phyloP scores from a whole-genome alignment of 768 basidiomycete species.

The Suillus hirtellus region DNA sequence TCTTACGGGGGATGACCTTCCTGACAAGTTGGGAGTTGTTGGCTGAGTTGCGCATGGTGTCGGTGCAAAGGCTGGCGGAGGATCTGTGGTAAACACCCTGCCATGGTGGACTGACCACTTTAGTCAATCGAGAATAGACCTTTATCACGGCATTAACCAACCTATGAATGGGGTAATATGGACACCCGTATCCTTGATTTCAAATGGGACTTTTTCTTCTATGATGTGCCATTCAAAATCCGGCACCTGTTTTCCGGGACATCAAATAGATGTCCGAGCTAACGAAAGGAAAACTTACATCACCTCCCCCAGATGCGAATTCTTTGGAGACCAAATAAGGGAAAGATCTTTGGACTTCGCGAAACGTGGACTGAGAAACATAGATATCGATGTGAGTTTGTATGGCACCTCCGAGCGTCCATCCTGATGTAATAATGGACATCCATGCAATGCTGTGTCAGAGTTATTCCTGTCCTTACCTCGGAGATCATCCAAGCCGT shows the following conservation, averaged over 20 bases:
- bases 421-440: constrained; percentile 44
- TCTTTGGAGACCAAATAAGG: constrained; percentile 81
- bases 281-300: constrained; percentile 43
- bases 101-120: constrained; percentile 66
- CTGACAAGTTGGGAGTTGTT: constrained; percentile 33
- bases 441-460: not conserved
- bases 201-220: constrained; percentile 64
- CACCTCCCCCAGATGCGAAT: constrained; percentile 78
- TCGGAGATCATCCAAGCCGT: constrained; percentile 87
- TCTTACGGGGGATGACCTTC: constrained; percentile 31
- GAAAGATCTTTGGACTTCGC: constrained; percentile 67
- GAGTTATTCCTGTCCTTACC: constrained; percentile 41
- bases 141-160: constrained; percentile 30
- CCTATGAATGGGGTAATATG: constrained; percentile 66
- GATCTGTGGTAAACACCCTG: constrained; percentile 50
- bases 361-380: constrained; percentile 62
- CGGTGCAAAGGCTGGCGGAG: constrained; percentile 40
- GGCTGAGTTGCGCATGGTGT: constrained; percentile 42
- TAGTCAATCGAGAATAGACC: constrained; percentile 8
- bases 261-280: not conserved
- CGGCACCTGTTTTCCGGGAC: constrained; percentile 57
- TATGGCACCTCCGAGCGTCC: constrained; percentile 68
- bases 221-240: constrained; percentile 84
- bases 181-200: constrained; percentile 65
- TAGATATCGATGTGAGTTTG: constrained; percentile 78